Percentiles rank a stretch among this genome's conserved stretches.
Conservation (phyloP, 441 rosid genomes). For the Adansonia madagascariensis region DNA sequence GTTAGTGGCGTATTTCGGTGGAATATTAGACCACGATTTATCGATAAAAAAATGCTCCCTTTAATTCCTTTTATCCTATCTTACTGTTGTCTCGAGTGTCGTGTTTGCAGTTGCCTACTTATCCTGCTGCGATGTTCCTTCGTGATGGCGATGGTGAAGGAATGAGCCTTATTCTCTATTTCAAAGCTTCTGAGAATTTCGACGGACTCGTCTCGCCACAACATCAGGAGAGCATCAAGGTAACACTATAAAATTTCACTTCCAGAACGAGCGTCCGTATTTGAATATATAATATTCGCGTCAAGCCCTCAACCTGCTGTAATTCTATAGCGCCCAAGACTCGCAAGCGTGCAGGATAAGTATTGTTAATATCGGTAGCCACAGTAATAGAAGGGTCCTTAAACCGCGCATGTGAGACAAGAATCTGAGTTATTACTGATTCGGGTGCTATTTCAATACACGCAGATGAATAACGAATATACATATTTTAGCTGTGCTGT, state of each 20-base stretch:
- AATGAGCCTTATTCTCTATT: constrained; percentile 86
- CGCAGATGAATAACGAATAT: not conserved
- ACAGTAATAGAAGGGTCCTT: too few relatives aligned
- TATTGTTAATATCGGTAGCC: too few relatives aligned
- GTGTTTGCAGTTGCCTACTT: constrained; percentile 72
- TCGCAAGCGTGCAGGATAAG: too few relatives aligned
- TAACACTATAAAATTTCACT: constrained; percentile 22
- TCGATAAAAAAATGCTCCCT: not conserved
- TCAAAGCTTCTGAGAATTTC: constrained; percentile 65
- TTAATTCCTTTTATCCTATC: constrained; percentile 1
- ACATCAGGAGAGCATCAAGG: constrained; percentile 71
- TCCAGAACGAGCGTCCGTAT: not conserved
- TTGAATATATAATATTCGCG: not conserved
- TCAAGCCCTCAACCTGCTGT: too few relatives aligned
- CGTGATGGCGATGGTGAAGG: constrained; percentile 93
- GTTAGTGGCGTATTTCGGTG: not conserved
- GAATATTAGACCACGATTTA: not conserved
- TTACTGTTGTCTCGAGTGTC: constrained; percentile 21
- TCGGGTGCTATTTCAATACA: not conserved
- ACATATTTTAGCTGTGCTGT: not conserved
- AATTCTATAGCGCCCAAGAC: too few relatives aligned
- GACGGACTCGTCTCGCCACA: constrained; percentile 64
- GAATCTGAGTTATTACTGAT: too few relatives aligned
- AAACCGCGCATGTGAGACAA: too few relatives aligned
- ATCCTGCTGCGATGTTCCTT: constrained; percentile 89